phyloP scores from a whole-genome alignment of 2,329 filamentous ascomycete genomes.

The Cadophora sp. region DNA sequence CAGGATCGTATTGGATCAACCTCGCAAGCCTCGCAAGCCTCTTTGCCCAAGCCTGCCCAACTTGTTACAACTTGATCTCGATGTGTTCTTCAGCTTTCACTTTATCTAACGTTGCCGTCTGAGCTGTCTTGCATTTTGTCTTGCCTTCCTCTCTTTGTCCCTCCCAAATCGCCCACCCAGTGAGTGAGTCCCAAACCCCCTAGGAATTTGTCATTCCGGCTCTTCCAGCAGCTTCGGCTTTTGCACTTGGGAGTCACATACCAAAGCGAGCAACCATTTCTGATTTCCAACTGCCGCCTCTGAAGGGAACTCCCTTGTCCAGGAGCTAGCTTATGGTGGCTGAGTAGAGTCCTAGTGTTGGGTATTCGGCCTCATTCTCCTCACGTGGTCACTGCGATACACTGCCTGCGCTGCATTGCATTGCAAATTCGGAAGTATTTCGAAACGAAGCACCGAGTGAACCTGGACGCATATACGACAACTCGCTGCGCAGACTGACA shows the following conservation, averaged over 20 bases:
- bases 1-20: neutral
- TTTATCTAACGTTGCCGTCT: neutral
- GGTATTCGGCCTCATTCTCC: neutral
- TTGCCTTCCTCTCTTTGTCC: neutral
- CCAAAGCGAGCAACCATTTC: neutral
- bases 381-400: neutral
- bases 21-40: too few relatives aligned
- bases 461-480: conserved; percentile 20
- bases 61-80: neutral
- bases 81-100: neutral
- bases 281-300: conserved; percentile 9
- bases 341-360: conserved; percentile 11
- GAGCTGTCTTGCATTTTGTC: too few relatives aligned
- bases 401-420: neutral
- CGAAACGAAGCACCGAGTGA: conserved; percentile 34
- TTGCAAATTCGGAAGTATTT: conserved; percentile 29
- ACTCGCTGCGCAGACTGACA: conserved; percentile 9
- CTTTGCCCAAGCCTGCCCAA: neutral
- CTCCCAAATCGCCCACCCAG: conserved; percentile 3
- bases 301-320: neutral
- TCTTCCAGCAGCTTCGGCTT: conserved; percentile 15
- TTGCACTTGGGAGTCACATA: neutral
- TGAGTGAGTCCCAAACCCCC: conserved; percentile 17
- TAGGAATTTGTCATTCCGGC: conserved; percentile 34
- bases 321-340: conserved; percentile 14